A percentile compares a stretch with the other conserved stretches of the same genome.
phyloP scores from a whole-genome alignment of 345 rosid genomes.

The Abelmoschus esculentus region DNA sequence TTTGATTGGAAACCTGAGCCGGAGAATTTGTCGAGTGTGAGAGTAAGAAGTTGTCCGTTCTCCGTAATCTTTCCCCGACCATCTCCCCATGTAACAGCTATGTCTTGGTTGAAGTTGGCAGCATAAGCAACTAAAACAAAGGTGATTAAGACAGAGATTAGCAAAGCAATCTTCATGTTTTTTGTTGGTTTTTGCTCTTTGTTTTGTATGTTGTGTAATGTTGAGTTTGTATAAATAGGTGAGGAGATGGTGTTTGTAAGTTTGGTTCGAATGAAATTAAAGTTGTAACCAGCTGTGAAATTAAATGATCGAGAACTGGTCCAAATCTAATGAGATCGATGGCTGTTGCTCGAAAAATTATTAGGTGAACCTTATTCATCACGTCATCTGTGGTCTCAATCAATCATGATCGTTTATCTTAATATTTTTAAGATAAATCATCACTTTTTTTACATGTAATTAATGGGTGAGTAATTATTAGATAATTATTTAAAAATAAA shows the following conservation, averaged over 20 bases:
- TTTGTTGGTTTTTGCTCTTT: background rate
- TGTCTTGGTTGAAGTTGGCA: constrained; percentile 14
- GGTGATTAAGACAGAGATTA: background rate
- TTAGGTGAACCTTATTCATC: no score
- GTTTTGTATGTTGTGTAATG: background rate
- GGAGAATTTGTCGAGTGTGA: constrained; percentile 35
- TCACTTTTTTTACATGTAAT: no score
- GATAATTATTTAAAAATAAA: no score
- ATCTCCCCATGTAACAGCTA: constrained; percentile 35
- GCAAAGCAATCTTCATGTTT: background rate
- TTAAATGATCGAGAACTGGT: no score
- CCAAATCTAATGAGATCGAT: no score
- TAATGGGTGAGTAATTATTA: no score
- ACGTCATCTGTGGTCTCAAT: no score
- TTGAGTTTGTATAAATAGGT: background rate
- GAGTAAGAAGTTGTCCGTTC: constrained; percentile 37
- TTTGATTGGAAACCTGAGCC: constrained; percentile 57
- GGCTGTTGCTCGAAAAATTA: no score
- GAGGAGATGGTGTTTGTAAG: background rate
- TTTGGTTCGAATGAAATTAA: no score
- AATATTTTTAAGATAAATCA: no score
- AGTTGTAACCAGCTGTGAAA: no score
- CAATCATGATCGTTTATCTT: no score
- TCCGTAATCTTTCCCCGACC: constrained; percentile 34
- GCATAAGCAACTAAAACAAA: background rate